Evolutionary conservation across 1,139 yeast species (phyloP).

Genomic region (Geotrichum reessii): DNA sequence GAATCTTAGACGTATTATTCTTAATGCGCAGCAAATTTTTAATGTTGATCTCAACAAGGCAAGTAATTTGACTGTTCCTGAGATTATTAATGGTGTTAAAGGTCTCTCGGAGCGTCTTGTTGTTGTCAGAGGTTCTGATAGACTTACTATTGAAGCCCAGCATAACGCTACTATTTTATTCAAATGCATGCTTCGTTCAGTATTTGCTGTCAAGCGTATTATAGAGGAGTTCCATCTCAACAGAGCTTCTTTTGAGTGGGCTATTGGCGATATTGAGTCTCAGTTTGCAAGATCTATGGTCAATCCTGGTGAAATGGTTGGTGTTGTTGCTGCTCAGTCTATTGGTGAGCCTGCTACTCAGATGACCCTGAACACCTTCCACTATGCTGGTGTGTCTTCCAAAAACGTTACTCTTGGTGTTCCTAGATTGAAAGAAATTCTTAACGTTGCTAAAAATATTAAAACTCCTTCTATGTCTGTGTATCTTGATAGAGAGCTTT

Average conservation of each 20-base stretch:
- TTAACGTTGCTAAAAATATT: slow-evolving; percentile 95
- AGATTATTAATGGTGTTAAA: slow-evolving; percentile 69
- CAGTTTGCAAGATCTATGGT: slow-evolving; percentile 91
- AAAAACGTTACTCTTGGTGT: slow-evolving; percentile 99
- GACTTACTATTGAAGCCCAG: slow-evolving; percentile 77
- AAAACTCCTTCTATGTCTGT: slow-evolving; percentile 98
- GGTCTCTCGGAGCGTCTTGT: slow-evolving; percentile 59
- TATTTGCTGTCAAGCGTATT: slow-evolving; percentile 85
- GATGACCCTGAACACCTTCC: slow-evolving; percentile 99
- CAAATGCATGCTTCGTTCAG: slow-evolving; percentile 87
- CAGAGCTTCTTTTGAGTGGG: slow-evolving; percentile 91
- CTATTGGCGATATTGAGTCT: slow-evolving; percentile 83
- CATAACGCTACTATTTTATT: slow-evolving; percentile 84
- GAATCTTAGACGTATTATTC: slow-evolving; percentile 91
- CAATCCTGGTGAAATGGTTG: slow-evolving; percentile 99
- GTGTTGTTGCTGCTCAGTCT: slow-evolving; percentile 98
- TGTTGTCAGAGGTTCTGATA: slow-evolving; percentile 80
- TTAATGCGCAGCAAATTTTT: slow-evolving; percentile 96
- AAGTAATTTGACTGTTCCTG: slow-evolving; percentile 80
- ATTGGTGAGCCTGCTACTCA: slow-evolving; percentile 99
- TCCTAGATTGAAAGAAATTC: slow-evolving; percentile 98
- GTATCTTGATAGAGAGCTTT: slow-evolving; percentile 72
- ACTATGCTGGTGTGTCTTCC: slow-evolving; percentile 99
- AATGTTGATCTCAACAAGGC: slow-evolving; percentile 87
- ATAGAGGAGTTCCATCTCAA: slow-evolving; percentile 85